Evolutionary conservation across 1,284 basidiomycete species (phyloP).

Genomic region (Pterulicium gracile): DNA sequence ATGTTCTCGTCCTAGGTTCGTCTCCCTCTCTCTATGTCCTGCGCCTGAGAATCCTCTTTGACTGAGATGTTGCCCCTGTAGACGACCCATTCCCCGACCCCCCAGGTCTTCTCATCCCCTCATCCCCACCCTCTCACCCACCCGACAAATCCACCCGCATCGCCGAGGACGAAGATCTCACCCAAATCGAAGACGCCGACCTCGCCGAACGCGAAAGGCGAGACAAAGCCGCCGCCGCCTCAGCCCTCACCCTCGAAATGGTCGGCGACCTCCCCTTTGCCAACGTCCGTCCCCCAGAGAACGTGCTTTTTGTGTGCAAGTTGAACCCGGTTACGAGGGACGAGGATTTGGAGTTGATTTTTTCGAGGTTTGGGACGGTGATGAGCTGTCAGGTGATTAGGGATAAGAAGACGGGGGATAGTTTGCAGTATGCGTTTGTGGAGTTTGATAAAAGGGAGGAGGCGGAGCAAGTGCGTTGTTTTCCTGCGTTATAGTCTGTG

Average conservation of each 20-base stretch:
- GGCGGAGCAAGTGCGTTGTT: slow-evolving; percentile 71
- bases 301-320: slow-evolving; percentile 98
- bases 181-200: not conserved
- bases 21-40: slow-evolving; percentile 10
- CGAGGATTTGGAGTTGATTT: slow-evolving; percentile 96
- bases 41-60: slow-evolving; percentile 4
- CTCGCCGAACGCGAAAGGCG: slow-evolving; percentile 66
- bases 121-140: slow-evolving; percentile 67
- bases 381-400: slow-evolving; percentile 96
- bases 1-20: slow-evolving; percentile 85
- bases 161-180: slow-evolving; percentile 82
- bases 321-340: slow-evolving; percentile 92
- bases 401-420: slow-evolving; percentile 93
- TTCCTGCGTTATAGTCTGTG: not conserved
- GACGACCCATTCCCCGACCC: slow-evolving; percentile 96
- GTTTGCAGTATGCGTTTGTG: slow-evolving; percentile 96
- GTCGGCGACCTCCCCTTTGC: slow-evolving; percentile 98
- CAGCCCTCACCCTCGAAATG: slow-evolving; percentile 97
- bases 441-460: slow-evolving; percentile 92
- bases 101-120: slow-evolving; percentile 57
- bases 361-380: slow-evolving; percentile 90
- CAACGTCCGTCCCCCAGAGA: slow-evolving; percentile 95
- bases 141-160: slow-evolving; percentile 83
- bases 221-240: slow-evolving; percentile 80
- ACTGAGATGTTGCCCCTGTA: slow-evolving; percentile 19